phyloP scores from a whole-genome alignment of 164 flowering plant genomes.

The Nymphaea colorata region DNA sequence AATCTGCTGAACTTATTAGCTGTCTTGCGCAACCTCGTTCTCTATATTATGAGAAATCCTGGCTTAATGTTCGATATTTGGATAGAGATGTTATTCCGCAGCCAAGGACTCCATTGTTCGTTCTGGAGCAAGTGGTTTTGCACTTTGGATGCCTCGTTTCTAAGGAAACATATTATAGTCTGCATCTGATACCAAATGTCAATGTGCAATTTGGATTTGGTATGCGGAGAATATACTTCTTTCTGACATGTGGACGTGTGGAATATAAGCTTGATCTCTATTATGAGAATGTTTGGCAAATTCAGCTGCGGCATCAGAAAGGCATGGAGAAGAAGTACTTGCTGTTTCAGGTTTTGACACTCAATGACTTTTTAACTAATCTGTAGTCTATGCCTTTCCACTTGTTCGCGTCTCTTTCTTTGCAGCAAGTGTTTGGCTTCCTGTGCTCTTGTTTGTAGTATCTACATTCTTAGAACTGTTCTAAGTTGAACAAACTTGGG shows the following conservation, averaged over 20 bases:
- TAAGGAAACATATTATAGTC: slow-evolving; percentile 22
- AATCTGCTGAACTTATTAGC: slow-evolving; percentile 27
- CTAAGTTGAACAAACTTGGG: too few species aligned
- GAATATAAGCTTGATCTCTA: slow-evolving; percentile 31
- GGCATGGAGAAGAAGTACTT: slow-evolving; percentile 28
- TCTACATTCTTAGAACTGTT: too few species aligned
- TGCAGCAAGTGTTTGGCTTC: too few species aligned
- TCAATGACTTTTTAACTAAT: too few species aligned
- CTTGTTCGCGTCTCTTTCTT: too few species aligned
- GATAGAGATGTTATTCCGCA: slow-evolving; percentile 40
- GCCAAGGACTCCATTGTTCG: slow-evolving; percentile 28
- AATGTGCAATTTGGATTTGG: slow-evolving; percentile 39
- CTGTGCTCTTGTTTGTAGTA: too few species aligned
- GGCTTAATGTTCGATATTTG: slow-evolving; percentile 27
- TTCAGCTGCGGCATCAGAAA: slow-evolving; percentile 37
- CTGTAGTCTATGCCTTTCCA: background rate
- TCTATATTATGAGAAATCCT: slow-evolving; percentile 26
- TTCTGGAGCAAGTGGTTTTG: slow-evolving; percentile 22
- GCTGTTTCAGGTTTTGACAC: slow-evolving; percentile 50
- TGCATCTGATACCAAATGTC: slow-evolving; percentile 27
- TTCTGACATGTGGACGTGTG: slow-evolving; percentile 3
- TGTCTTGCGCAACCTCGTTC: slow-evolving; percentile 10
- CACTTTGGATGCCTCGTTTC: slow-evolving; percentile 64
- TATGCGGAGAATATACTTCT: slow-evolving; percentile 11
- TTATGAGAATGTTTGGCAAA: slow-evolving; percentile 58